phyloP scores from a whole-genome alignment of 768 basidiomycete genomes.

The Lactarius vividus region DNA sequence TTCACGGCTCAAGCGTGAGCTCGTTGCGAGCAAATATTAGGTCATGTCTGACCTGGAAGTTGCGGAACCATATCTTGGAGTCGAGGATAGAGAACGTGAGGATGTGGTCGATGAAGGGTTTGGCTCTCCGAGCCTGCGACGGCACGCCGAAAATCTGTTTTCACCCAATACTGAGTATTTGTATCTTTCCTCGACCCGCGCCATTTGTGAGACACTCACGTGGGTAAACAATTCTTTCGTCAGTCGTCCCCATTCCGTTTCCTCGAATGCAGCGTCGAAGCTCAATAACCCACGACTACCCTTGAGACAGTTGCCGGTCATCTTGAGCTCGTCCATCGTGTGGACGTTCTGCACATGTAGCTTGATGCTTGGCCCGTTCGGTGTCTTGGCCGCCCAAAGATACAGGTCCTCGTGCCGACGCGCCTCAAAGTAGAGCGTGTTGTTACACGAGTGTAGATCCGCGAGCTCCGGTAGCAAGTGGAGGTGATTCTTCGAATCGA shows the following conservation, averaged over 20 bases:
- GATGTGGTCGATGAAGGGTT: constrained; percentile 98
- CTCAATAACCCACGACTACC: constrained; percentile 89
- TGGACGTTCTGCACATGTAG: constrained; percentile 98
- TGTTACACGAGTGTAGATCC: constrained; percentile 97
- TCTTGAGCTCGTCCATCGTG: constrained; percentile 99
- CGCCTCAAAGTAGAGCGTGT: constrained; percentile 95
- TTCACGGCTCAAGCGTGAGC: not conserved
- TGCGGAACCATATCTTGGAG: constrained; percentile 98
- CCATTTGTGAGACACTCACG: constrained; percentile 45
- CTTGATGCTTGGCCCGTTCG: constrained; percentile 96
- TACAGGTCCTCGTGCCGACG: constrained; percentile 95
- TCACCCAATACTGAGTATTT: not conserved
- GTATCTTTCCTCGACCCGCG: not conserved
- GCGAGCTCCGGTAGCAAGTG: constrained; percentile 93
- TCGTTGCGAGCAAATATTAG: not conserved
- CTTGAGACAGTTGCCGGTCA: constrained; percentile 98
- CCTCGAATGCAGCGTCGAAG: constrained; percentile 89
- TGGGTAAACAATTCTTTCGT: constrained; percentile 94
- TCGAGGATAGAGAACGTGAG: constrained; percentile 95
- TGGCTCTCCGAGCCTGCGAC: constrained; percentile 81
- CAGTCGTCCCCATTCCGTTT: constrained; percentile 79
- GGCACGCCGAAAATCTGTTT: constrained; percentile 92
- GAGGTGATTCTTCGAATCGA: constrained; percentile 94
- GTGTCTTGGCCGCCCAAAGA: constrained; percentile 94
- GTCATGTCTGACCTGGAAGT: constrained; percentile 73